Conservation (phyloP, 176 grass and related monocot genomes). For the Aegilops umbellulata region DNA sequence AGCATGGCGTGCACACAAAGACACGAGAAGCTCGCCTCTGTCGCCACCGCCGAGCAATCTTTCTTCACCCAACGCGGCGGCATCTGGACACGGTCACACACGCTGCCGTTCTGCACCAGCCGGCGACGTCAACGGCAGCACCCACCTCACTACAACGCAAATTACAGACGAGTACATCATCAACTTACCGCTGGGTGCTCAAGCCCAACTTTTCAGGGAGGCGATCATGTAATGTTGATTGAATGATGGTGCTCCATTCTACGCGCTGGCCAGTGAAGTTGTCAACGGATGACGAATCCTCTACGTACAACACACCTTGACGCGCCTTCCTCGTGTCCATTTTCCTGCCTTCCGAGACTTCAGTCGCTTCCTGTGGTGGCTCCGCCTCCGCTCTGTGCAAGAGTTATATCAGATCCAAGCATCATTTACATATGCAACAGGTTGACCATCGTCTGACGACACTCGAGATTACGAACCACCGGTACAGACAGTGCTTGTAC, state of each 20-base stretch:
- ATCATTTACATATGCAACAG: not conserved
- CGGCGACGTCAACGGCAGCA: too few species aligned
- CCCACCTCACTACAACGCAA: too few species aligned
- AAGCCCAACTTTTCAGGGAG: not conserved
- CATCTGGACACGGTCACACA: too few species aligned
- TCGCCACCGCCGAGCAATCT: too few species aligned
- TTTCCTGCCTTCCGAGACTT: slow-evolving; percentile 7
- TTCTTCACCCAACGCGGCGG: too few species aligned
- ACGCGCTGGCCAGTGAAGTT: not conserved
- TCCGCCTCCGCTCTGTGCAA: slow-evolving; percentile 6
- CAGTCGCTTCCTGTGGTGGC: not conserved
- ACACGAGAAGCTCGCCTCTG: too few species aligned
- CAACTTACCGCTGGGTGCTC: not conserved
- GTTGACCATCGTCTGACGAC: not conserved
- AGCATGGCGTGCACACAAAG: too few species aligned
- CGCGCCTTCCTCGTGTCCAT: not conserved
- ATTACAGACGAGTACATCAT: not conserved
- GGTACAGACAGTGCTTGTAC: not conserved
- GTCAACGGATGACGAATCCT: not conserved
- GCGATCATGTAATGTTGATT: too few species aligned
- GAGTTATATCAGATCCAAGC: not conserved
- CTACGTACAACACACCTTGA: not conserved
- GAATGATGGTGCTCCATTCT: not conserved
- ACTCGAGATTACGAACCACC: not conserved
- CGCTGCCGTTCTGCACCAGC: too few species aligned